These are phyloP conservation scores for Kokia cookei DNA, from an alignment of 441 rosid genomes.

Conservation along the genomic window DNA sequence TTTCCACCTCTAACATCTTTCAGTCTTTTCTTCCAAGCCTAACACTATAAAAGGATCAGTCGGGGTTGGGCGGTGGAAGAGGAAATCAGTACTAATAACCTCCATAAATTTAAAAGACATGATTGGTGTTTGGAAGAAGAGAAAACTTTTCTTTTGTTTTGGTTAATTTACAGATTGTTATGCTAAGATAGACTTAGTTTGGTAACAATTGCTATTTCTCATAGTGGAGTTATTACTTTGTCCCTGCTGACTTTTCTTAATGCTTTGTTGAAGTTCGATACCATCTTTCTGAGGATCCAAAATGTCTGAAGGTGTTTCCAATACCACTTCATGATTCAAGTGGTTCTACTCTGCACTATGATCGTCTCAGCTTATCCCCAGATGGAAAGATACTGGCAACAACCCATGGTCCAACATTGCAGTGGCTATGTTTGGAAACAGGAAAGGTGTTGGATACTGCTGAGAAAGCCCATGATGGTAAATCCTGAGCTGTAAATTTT, in stretches of 20 bases:
- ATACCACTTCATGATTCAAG: slow-evolving; percentile 66
- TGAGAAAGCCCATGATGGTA: slow-evolving; percentile 92
- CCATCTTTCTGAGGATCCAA: slow-evolving; percentile 96
- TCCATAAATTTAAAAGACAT: neutral
- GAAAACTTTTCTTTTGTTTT: neutral
- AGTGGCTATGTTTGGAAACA: slow-evolving; percentile 83
- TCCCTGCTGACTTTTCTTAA: slow-evolving; percentile 13
- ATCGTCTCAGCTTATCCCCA: slow-evolving; percentile 77
- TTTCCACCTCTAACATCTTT: neutral
- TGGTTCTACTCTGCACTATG: slow-evolving; percentile 66
- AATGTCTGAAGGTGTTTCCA: slow-evolving; percentile 83
- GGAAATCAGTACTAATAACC: neutral
- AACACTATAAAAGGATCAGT: neutral
- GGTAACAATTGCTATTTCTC: neutral
- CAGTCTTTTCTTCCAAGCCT: neutral
- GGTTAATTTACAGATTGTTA: neutral
- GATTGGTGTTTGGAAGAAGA: neutral
- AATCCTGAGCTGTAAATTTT: neutral
- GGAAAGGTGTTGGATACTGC: slow-evolving; percentile 82
- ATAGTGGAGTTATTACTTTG: neutral
- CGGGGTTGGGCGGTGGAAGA: neutral
- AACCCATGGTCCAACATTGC: slow-evolving; percentile 69
- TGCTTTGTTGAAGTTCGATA: slow-evolving; percentile 63
- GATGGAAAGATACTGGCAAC: slow-evolving; percentile 86
- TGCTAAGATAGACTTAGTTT: neutral